phyloP scores from a whole-genome alignment of 78 protist species.

The Dictyostelium capitatum region DNA sequence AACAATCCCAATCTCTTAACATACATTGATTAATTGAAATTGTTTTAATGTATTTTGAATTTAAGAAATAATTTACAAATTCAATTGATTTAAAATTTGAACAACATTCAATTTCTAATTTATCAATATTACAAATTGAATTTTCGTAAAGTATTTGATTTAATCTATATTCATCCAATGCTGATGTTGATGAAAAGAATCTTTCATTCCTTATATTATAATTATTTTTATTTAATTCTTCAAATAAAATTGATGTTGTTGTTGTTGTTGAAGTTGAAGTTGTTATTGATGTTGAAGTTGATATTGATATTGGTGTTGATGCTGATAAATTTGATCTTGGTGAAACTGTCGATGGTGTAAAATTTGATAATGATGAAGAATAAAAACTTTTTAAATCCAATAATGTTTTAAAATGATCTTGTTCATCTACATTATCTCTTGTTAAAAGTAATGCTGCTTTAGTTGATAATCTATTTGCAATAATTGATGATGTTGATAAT shows the following conservation, averaged over 20 bases:
- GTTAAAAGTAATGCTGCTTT: slow-evolving; percentile 1
- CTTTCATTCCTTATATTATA: slow-evolving; percentile 1
- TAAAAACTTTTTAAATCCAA: not conserved
- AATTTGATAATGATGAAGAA: not conserved
- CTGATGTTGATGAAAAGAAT: slow-evolving; percentile 31
- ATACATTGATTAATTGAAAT: slow-evolving; percentile 40
- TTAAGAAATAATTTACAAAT: slow-evolving; percentile 46
- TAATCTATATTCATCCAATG: slow-evolving; percentile 9
- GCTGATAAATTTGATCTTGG: not conserved
- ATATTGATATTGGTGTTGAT: not conserved
- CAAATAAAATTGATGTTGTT: not conserved
- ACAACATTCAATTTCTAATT: slow-evolving; percentile 34
- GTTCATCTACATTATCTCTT: not conserved
- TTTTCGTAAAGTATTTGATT: slow-evolving; percentile 34
- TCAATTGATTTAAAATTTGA: slow-evolving; percentile 42
- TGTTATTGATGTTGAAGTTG: not conserved
- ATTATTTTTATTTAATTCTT: slow-evolving; percentile 8
- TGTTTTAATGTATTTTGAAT: not conserved
- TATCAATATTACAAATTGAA: slow-evolving; percentile 17
- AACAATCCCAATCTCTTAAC: slow-evolving; percentile 43
- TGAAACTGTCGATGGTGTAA: not conserved
- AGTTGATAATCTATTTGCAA: slow-evolving; percentile 14
- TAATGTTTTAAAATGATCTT: not conserved
- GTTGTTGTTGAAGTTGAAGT: not conserved
- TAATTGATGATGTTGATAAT: not conserved